Base-by-base conservation (phyloP, 768 basidiomycete genomes). In the Leucogyrophana mollusca region DNA sequence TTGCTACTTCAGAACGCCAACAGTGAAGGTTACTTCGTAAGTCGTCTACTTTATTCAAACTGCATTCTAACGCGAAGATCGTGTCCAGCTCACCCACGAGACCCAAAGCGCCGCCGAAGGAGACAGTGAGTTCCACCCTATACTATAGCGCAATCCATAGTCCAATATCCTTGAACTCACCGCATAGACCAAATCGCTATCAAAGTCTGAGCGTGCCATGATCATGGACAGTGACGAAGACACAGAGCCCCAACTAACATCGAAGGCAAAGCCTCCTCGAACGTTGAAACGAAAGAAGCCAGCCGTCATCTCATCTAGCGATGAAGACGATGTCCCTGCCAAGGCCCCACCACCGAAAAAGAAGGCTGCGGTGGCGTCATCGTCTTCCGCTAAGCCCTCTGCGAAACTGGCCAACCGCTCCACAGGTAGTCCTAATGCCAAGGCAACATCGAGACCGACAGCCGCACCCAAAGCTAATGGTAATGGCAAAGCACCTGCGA, bases 341-440 rank as follows among this genome's bases (percentile, higher is more conserved):
- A 56, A 49, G 33, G 30, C 49, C 13, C 55, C 69, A 0, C 71
- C 73, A 2, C 70, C 70, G 2, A 72, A 64, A 61, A 76, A 76
- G 64, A 76, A 74, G 47, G 43, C 56, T 11, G 66, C 68, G 1
- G 52, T 65, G 33, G 25, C 41, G 22, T 34, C 51, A n/a, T 45
- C 51, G 7, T 23, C 40, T 7, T 42, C 24, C 23, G 32, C 41
- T 8, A 50, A 46, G 17, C 32, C 49, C 20, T 22, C 16, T 16
- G 36, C n/a, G 21, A 37, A n/a, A n/a, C 9, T 9, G 16, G 9
- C 36, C n/a, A n/a, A n/a, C 10, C 18, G 14, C 6, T 18, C 23
- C 7, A 16, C 40, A 9, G 18, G 9, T 6, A 38, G 17, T 34
- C 6, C 9, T 25, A 46, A 38, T 22, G 4, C 16, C 16, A 54